Percentiles rank a stretch among this genome's conserved stretches.
Evolutionary conservation across 805 yeast genomes (phyloP).

Genomic region (Crinitomyces ghanaensis): DNA sequence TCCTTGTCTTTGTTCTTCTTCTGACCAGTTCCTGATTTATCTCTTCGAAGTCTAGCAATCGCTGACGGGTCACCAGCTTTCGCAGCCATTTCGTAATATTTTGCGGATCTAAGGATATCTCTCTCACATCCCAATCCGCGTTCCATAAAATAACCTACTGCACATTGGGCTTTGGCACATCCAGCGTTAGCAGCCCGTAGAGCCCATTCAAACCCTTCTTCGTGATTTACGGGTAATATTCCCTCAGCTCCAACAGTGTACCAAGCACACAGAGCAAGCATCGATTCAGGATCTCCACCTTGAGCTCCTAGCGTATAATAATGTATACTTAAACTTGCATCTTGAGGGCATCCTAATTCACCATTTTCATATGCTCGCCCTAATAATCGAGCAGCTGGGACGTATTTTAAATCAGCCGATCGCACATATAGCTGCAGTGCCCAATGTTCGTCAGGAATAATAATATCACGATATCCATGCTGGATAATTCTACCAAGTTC

Average conservation of each 20-base stretch:
- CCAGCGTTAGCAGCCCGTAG: slow-evolving; percentile 68
- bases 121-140: slow-evolving; percentile 76
- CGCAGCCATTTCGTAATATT: slow-evolving; percentile 71
- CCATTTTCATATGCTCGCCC: slow-evolving; percentile 84
- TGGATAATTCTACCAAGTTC: slow-evolving; percentile 81
- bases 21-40: no score
- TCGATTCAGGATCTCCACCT: slow-evolving; percentile 77
- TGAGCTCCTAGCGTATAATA: slow-evolving; percentile 86
- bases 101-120: slow-evolving; percentile 44
- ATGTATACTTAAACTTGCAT: slow-evolving; percentile 76
- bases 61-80: slow-evolving; percentile 47
- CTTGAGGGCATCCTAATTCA: slow-evolving; percentile 52
- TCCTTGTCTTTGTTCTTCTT: no score
- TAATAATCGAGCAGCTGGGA: slow-evolving; percentile 64
- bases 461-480: slow-evolving; percentile 74
- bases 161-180: slow-evolving; percentile 71
- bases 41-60: slow-evolving; percentile 21
- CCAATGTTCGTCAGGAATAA: slow-evolving; percentile 71
- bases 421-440: slow-evolving; percentile 78
- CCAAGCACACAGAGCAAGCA: slow-evolving; percentile 96
- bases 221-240: slow-evolving; percentile 62
- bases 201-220: slow-evolving; percentile 94
- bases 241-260: slow-evolving; percentile 85
- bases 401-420: slow-evolving; percentile 80
- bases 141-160: slow-evolving; percentile 73